Evolutionary conservation across 768 basidiomycete species (phyloP).

Genomic region (Suillus alpinus): DNA sequence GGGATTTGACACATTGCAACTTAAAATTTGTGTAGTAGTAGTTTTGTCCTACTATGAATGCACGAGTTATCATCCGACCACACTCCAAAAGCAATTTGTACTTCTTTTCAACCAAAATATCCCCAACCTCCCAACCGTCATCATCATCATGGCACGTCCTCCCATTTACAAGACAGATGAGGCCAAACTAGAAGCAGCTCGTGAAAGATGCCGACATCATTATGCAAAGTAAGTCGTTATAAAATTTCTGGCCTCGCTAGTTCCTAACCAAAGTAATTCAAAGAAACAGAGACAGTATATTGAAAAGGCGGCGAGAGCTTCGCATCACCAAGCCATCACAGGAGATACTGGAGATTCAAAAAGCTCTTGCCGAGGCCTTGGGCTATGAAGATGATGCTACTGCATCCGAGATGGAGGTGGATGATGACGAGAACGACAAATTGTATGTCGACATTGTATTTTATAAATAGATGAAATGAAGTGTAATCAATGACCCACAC

Average conservation of each 20-base stretch:
- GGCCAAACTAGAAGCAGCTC: background rate
- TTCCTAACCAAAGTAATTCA: background rate
- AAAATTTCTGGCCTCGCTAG: background rate
- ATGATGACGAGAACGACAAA: background rate
- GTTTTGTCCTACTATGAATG: background rate
- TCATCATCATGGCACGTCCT: background rate
- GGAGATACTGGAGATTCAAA: background rate
- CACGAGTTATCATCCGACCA: background rate
- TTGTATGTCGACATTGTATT: background rate
- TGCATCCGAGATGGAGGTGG: background rate
- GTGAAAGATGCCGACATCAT: background rate
- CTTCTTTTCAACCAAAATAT: background rate
- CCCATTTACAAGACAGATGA: background rate
- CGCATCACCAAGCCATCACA: background rate
- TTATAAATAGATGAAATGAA: background rate
- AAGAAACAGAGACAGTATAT: background rate
- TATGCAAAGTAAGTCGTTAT: background rate
- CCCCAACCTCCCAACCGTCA: background rate
- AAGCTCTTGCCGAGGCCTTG: background rate
- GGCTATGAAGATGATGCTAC: background rate
- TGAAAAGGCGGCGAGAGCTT: background rate
- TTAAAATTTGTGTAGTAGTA: no score
- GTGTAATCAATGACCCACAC: background rate
- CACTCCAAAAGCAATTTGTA: background rate
- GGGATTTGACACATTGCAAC: background rate